Percentiles rank a stretch among this genome's conserved stretches.
These are phyloP conservation scores for Colletotrichum tofieldiae DNA, from an alignment of 2,329 filamentous ascomycete genomes.

Conservation along the genomic window DNA sequence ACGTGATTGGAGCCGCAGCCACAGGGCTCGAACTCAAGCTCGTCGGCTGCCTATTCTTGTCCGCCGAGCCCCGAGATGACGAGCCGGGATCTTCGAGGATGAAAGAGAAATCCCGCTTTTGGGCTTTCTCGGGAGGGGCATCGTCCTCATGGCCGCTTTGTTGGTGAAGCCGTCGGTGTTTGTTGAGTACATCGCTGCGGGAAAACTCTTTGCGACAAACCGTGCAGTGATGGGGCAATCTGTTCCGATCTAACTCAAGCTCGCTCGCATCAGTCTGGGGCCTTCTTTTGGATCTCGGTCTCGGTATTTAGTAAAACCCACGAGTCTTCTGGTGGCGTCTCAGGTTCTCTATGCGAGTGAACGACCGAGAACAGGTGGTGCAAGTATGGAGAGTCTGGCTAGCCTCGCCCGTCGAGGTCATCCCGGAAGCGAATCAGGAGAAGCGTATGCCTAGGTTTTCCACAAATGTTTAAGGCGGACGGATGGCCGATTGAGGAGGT, in stretches of 20 bases:
- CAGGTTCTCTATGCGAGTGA: conserved; percentile 28
- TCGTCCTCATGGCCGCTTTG: background rate
- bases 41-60: background rate
- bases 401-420: background rate
- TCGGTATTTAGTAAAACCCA: background rate
- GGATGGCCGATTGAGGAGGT: background rate
- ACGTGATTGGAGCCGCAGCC: background rate
- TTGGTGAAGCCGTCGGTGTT: conserved; percentile 25
- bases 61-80: conserved; percentile 1
- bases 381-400: conserved; percentile 9
- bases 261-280: background rate
- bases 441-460: background rate
- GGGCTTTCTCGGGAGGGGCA: background rate
- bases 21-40: background rate
- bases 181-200: conserved; percentile 25
- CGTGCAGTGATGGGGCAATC: conserved; percentile 15
- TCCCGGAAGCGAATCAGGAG: background rate
- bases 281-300: background rate
- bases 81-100: conserved; percentile 2
- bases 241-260: background rate
- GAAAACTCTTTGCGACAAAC: conserved; percentile 20
- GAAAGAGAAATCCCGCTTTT: conserved; percentile 1
- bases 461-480: background rate
- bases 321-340: conserved; percentile 35
- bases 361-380: conserved; percentile 3